Percentiles rank a stretch among this genome's conserved stretches.
Conservation (phyloP, 208 protist species). For the Trypanosoma cruzi region DNA sequence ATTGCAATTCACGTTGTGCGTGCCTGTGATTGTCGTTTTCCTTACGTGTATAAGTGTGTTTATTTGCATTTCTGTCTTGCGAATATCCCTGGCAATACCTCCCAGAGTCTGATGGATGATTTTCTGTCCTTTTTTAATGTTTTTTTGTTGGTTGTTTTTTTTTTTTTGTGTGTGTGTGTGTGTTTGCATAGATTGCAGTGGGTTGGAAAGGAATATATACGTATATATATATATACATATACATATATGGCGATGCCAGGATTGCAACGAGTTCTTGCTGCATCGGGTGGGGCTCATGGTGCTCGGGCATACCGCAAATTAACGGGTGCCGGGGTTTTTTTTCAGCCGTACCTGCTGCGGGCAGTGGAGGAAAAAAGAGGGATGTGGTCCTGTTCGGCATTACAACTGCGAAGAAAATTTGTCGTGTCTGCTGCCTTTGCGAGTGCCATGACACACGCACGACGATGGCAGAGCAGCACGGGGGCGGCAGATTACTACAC, state of each 20-base stretch:
- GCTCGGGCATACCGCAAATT: background rate
- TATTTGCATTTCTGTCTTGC: too few relatives aligned
- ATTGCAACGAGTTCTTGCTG: conserved; percentile 5
- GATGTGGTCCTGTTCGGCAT: background rate
- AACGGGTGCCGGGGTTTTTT: background rate
- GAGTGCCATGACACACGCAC: conserved; percentile 3
- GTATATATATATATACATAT: background rate
- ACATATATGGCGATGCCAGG: background rate
- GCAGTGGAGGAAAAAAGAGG: background rate
- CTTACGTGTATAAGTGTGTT: too few relatives aligned
- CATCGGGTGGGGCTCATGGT: background rate
- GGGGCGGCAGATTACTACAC: conserved; percentile 70
- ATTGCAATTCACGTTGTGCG: too few relatives aligned
- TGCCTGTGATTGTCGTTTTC: too few relatives aligned
- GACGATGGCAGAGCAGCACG: conserved; percentile 27
- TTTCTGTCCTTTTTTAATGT: too few relatives aligned
- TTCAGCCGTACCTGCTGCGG: background rate
- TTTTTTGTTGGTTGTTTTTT: too few relatives aligned
- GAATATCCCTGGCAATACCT: too few relatives aligned
- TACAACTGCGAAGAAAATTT: background rate
- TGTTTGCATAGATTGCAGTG: background rate
- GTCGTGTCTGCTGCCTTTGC: background rate
- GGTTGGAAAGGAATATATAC: background rate
- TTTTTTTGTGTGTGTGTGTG: too few relatives aligned
- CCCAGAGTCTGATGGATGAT: too few relatives aligned